Conservation (phyloP, 2,329 filamentous ascomycete species). For the Fulvia fulva region DNA sequence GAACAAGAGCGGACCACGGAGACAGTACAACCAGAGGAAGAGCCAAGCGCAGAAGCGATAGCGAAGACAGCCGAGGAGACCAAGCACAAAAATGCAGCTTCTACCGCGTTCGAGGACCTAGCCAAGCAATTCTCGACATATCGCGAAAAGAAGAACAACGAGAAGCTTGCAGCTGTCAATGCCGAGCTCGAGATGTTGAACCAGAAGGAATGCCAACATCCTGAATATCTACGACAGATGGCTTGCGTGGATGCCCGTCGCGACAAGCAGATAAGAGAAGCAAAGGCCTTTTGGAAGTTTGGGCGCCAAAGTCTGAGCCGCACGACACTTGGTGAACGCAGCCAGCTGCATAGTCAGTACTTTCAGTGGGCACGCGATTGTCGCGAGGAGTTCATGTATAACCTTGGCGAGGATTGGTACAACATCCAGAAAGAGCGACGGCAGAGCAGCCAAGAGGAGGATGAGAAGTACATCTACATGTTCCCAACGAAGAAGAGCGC, state of each 20-base stretch:
- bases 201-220: slow-evolving; percentile 65
- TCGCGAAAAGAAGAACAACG: slow-evolving; percentile 82
- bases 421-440: slow-evolving; percentile 86
- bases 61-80: slow-evolving; percentile 52
- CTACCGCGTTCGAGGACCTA: slow-evolving; percentile 58
- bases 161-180: slow-evolving; percentile 78
- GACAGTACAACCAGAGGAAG: slow-evolving; percentile 16
- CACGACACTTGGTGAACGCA: slow-evolving; percentile 73
- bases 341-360: slow-evolving; percentile 85
- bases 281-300: slow-evolving; percentile 69
- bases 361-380: slow-evolving; percentile 81
- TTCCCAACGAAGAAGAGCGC: slow-evolving; percentile 74
- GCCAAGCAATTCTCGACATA: slow-evolving; percentile 87
- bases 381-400: slow-evolving; percentile 73
- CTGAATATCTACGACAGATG: slow-evolving; percentile 86
- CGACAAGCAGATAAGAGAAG: slow-evolving; percentile 73
- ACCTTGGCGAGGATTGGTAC: slow-evolving; percentile 85
- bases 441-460: slow-evolving; percentile 69
- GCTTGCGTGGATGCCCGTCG: slow-evolving; percentile 78
- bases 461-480: slow-evolving; percentile 75
- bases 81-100: slow-evolving; percentile 36
- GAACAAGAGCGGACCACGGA: slow-evolving; percentile 12
- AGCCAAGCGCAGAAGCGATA: slow-evolving; percentile 28
- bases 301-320: slow-evolving; percentile 69
- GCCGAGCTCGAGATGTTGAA: slow-evolving; percentile 59